Evolutionary conservation across 352 stramenopile genomes (phyloP), one percentile per base, ranked within the genome.

Genomic region (Detonula confervacea): DNA sequence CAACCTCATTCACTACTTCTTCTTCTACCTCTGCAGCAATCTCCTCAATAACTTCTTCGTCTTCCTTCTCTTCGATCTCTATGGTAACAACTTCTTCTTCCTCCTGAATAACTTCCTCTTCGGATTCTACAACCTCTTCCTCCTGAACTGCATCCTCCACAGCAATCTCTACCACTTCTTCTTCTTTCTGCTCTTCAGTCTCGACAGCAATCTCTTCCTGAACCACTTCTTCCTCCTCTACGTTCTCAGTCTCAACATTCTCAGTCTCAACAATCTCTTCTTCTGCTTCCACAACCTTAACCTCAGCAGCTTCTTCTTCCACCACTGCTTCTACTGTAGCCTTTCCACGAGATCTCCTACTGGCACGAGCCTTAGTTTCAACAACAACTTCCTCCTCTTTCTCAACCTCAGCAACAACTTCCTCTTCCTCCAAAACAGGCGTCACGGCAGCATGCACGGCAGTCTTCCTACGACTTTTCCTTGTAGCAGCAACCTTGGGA

Each of bases 31-130:
- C 33, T 1, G 11, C 37, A 4, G 46, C 18, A 55, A 37, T 25
- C 24, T 67, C 33, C 12, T 67, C 22, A 6, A n/a, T 20, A 14
- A n/a, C 46, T 51, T 18, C n/a, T 1, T 46, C 27, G n/a, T n/a
- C n/a, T n/a, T n/a, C n/a, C 51, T 7, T 27, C 57, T 42, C 22
- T 29, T 22, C 24, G 16, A 44, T 24, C 33, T 37, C 33, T 4
- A 12, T n/a, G n/a, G n/a, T n/a, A n/a, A n/a, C n/a, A n/a, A n/a
- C n/a, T n/a, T n/a, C n/a, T 60, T 64, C 25, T 22, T 65, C 51
- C 18, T 57, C 25, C 12, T 64, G 25, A n/a, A 51, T 5, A 22
- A 67, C 24, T 44, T 64, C 66, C 20, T 64, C 25, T 54, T 51
- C n/a, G n/a, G n/a, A n/a, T n/a, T n/a, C n/a, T n/a, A n/a, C n/a